Conservation (phyloP, 306 rosid genomes). For the Vicia faba region DNA sequence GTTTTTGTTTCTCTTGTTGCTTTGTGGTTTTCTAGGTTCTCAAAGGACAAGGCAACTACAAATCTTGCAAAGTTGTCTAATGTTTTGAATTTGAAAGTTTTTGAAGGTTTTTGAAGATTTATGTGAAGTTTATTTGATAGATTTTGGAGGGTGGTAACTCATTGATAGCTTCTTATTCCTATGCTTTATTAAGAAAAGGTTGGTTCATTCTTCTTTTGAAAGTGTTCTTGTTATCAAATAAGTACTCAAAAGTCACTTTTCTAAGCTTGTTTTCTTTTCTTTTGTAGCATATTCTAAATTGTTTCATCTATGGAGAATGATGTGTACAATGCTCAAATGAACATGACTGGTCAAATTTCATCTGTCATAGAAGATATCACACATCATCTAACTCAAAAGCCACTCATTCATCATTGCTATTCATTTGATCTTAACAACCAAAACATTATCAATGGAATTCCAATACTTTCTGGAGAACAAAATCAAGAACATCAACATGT, state of each 20-base stretch:
- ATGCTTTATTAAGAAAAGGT: slow-evolving; percentile 38
- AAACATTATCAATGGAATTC: slow-evolving; percentile 47
- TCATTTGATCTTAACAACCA: slow-evolving; percentile 55
- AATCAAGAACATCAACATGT: slow-evolving; percentile 43
- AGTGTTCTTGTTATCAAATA: not conserved
- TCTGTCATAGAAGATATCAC: slow-evolving; percentile 43
- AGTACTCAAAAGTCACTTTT: not conserved
- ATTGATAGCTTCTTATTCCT: slow-evolving; percentile 26
- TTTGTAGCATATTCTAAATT: slow-evolving; percentile 25
- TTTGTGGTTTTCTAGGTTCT: slow-evolving; percentile 35
- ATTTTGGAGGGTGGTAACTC: slow-evolving; percentile 27
- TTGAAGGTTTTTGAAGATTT: slow-evolving; percentile 19
- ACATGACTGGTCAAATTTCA: slow-evolving; percentile 43
- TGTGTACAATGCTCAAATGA: slow-evolving; percentile 39
- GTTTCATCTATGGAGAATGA: slow-evolving; percentile 51
- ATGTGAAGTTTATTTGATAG: slow-evolving; percentile 24
- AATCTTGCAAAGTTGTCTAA: slow-evolving; percentile 34
- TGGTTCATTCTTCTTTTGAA: slow-evolving; percentile 4
- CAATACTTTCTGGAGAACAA: slow-evolving; percentile 47
- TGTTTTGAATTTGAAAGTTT: slow-evolving; percentile 33
- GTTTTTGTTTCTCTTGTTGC: slow-evolving; percentile 27
- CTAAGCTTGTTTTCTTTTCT: slow-evolving; percentile 2
- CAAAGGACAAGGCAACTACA: slow-evolving; percentile 23
- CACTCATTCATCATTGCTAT: slow-evolving; percentile 52
- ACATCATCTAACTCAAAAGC: slow-evolving; percentile 48